Percentiles rank a stretch among this genome's conserved stretches.
phyloP scores from a whole-genome alignment of 2,329 filamentous ascomycete genomes.

The Aureobasidium melanogenum region DNA sequence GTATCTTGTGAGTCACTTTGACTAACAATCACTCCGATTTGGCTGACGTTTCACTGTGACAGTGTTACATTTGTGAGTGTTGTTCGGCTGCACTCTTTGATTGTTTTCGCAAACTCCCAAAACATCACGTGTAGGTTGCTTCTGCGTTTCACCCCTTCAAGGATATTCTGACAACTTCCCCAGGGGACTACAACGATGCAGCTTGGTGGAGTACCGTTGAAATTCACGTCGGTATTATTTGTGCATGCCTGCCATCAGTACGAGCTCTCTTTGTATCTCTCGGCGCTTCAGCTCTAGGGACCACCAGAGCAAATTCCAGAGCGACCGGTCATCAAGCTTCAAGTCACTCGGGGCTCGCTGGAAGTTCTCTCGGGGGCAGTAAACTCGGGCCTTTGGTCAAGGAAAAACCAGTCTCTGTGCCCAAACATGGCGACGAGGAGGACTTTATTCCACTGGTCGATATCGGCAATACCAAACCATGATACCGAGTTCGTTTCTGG shows the following conservation, averaged over 20 bases:
- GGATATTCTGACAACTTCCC: not conserved
- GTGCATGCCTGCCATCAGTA: conserved; percentile 15
- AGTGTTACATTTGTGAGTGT: conserved; percentile 16
- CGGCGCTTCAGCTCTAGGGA: conserved; percentile 5
- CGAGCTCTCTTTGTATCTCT: conserved; percentile 15
- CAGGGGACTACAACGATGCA: conserved; percentile 13
- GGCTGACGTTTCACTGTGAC: not conserved
- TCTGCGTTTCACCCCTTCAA: too few species aligned
- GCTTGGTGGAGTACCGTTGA: conserved; percentile 16
- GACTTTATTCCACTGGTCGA: conserved; percentile 13
- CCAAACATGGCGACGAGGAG: not conserved
- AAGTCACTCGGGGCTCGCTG: not conserved
- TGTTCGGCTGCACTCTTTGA: conserved; percentile 15
- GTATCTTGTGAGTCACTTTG: conserved; percentile 14
- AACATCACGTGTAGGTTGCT: conserved; percentile 10
- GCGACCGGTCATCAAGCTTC: not conserved
- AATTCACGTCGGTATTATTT: conserved; percentile 15
- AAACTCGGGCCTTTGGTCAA: not conserved
- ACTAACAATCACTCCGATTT: not conserved
- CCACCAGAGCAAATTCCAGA: not conserved
- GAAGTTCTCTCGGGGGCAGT: not conserved
- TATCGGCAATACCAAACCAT: not conserved
- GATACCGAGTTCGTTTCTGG: not conserved
- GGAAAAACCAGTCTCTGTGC: not conserved
- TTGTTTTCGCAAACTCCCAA: conserved; percentile 8